Evolutionary conservation across 805 yeast genomes (phyloP), one percentile per base, ranked within the genome.

Genomic region (Candida berthetii): DNA sequence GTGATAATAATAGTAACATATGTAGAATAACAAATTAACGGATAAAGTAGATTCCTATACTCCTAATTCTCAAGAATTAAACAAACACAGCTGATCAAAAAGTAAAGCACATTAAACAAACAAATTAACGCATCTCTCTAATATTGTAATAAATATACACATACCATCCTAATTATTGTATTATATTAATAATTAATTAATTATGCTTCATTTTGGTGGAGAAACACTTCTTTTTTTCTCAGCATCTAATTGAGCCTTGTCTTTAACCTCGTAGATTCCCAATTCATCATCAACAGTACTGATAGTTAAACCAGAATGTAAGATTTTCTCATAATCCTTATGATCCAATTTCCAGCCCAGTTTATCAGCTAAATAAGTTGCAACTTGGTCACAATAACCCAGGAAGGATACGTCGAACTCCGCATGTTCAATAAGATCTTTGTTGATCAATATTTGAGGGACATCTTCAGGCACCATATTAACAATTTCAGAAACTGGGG

Each of bases 401-500:
- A 88, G 59, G 15, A 89, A 57, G 16, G 78, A 76, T 19, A 86
- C 74, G 58, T 89, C 96, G 60, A 89, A 89, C 51, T 82, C 85
- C 36, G 82, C 74, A 53, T 85, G 95, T 31, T 68, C 70, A 16
- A 86, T 80, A 1, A 85, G 80, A 53, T 87, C 93, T 53, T 74
- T 79, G 56, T 87, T 85, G 47, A 89, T 83, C 42, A 85, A 68
- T 4, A 90, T 70, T 61, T 88, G 95, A 1, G 96, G 96, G 2
- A 85, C 80, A n/a, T 74, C 60, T n/a, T 72, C 71, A 1, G 82
- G 80, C 2, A 89, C 65, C 62, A 75, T 69, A 47, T 86, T 81
- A n/a, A 86, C 90, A 43, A 89, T 85, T 40, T 86, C 89, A 40
- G 88, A 80, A 4, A 90, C 96, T 0, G 97, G 97, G 0, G 95